phyloP scores from a whole-genome alignment of 768 basidiomycete genomes.

The Trametes cubensis region DNA sequence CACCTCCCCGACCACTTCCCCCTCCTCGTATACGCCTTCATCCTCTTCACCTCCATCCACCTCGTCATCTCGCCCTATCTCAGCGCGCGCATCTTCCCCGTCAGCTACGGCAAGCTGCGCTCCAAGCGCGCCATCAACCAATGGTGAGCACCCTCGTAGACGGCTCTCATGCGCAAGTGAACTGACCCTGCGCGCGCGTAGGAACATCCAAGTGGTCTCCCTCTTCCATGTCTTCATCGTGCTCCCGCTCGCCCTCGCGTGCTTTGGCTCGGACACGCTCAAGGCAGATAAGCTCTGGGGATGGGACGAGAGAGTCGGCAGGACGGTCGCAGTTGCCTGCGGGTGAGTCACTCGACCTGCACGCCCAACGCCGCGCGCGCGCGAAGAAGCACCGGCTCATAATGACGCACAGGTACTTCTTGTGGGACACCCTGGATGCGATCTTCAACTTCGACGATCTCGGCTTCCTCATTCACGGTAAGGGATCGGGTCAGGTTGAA shows the following conservation, averaged over 20 bases:
- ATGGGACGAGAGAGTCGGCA: conserved; percentile 62
- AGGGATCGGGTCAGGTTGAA: background rate
- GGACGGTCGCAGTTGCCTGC: conserved; percentile 66
- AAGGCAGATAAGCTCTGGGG: conserved; percentile 73
- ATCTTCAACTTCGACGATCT: conserved; percentile 65
- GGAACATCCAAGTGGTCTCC: conserved; percentile 74
- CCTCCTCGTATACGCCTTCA: conserved; percentile 54
- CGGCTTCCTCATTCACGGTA: conserved; percentile 80
- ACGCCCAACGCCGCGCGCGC: background rate
- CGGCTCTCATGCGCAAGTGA: background rate
- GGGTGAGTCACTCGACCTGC: conserved; percentile 50
- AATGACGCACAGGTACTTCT: conserved; percentile 58
- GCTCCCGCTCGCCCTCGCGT: conserved; percentile 62
- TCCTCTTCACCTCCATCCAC: conserved; percentile 62
- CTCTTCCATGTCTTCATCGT: conserved; percentile 72
- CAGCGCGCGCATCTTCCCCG: conserved; percentile 50
- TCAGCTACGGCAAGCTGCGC: conserved; percentile 50
- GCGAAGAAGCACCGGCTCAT: background rate
- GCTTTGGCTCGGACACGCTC: conserved; percentile 51
- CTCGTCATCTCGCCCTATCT: conserved; percentile 57
- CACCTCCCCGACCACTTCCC: conserved; percentile 59
- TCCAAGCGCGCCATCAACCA: conserved; percentile 53
- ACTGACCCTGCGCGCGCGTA: conserved; percentile 31
- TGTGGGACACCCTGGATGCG: conserved; percentile 83
- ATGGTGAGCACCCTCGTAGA: conserved; percentile 48